A percentile compares a stretch with the other conserved stretches of the same genome.
These are phyloP conservation scores for Prunus salicina DNA, from an alignment of 306 rosid species.

Conservation along the genomic window DNA sequence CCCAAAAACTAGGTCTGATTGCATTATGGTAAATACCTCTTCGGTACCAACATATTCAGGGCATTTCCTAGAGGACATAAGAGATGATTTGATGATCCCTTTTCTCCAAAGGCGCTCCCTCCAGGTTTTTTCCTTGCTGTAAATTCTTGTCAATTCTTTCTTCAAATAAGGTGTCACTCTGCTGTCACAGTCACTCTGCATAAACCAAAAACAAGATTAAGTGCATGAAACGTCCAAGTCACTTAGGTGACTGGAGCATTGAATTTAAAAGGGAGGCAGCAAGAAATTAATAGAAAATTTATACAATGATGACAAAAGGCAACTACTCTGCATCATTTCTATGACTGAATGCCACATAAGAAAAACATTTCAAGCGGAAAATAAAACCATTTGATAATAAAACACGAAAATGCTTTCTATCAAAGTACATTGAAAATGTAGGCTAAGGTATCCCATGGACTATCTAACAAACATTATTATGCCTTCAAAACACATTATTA, in stretches of 20 bases:
- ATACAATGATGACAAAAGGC: neutral
- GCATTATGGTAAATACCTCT: conserved; percentile 51
- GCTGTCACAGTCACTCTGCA: conserved; percentile 58
- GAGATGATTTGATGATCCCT: conserved; percentile 72
- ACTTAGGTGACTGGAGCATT: neutral
- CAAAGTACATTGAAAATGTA: neutral
- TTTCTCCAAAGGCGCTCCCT: conserved; percentile 91
- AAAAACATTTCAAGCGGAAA: neutral
- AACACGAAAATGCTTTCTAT: neutral
- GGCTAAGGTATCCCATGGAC: neutral
- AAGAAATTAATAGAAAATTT: neutral
- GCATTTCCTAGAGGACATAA: conserved; percentile 61
- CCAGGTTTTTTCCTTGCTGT: conserved; percentile 65
- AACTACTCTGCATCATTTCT: neutral
- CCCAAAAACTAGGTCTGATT: neutral
- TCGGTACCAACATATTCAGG: conserved; percentile 83
- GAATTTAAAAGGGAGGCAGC: neutral
- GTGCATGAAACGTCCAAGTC: neutral
- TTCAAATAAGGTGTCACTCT: conserved; percentile 67
- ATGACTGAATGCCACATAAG: neutral
- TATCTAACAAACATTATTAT: neutral
- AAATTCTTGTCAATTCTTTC: conserved; percentile 69
- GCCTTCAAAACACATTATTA: neutral
- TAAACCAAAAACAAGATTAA: conserved; percentile 35
- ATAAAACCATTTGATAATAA: neutral